Evolutionary conservation across 2,329 filamentous ascomycete species (phyloP).

Genomic region (Penicillium freii): DNA sequence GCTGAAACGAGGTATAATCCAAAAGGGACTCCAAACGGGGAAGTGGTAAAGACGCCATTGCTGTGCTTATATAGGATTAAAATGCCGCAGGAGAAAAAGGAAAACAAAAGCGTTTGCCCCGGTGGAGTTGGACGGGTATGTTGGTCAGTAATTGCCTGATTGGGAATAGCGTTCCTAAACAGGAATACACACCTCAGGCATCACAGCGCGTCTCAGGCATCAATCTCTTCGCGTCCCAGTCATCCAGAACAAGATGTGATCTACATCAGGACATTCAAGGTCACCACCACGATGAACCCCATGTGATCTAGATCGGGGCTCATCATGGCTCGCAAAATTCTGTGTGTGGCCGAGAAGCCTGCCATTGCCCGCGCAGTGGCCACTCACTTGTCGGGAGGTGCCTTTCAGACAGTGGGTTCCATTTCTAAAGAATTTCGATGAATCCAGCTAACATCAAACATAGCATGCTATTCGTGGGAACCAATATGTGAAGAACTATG

Average conservation of each 20-base stretch:
- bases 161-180: conserved; percentile 5
- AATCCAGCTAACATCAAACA: conserved; percentile 18
- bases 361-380: conserved; percentile 95
- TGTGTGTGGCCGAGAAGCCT: conserved; percentile 83
- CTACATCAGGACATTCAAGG: conserved; percentile 5
- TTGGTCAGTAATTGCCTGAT: conserved; percentile 21
- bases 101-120: conserved; percentile 10
- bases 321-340: conserved; percentile 54
- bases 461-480: conserved; percentile 67
- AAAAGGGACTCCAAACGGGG: conserved; percentile 67
- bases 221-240: conserved; percentile 13
- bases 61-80: background rate
- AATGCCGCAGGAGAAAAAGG: background rate
- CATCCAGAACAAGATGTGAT: conserved; percentile 17
- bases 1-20: conserved; percentile 74
- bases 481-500: conserved; percentile 89
- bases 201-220: conserved; percentile 8
- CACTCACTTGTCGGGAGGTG: conserved; percentile 78
- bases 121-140: conserved; percentile 10
- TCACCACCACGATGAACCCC: conserved; percentile 8
- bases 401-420: conserved; percentile 63
- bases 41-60: conserved; percentile 58
- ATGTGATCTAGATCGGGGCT: conserved; percentile 10
- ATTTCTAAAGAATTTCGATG: background rate
- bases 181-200: conserved; percentile 14